Base-by-base conservation (phyloP, 306 rosid genomes). In the Prunus campanulata region DNA sequence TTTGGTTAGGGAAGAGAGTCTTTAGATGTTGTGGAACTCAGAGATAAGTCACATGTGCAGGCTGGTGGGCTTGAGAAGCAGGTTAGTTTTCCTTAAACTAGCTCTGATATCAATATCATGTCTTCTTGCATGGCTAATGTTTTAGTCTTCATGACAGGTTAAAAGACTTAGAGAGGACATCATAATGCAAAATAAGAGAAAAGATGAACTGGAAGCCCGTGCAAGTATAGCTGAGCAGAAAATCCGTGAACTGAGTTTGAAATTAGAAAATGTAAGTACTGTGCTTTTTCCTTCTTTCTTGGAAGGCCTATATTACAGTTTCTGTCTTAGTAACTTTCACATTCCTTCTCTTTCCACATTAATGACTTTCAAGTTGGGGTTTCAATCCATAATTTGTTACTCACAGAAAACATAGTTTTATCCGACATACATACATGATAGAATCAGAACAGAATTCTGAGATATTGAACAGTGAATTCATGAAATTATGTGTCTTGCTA, bases 121-220 rank as follows among this genome's bases (percentile, higher is more conserved):
- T 32, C 49, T 27, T 70, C 67, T 50, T 62, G 44, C 61, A 25
- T 51, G 46, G 15, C 25, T 62, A 27, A 32, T 19, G n/a, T 68
- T 39, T 57, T 54, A 16, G 60, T 56, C 59, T 57, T 49, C 44
- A 27, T 65, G 74, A 19, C 61, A 81, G 85, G 76, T 81, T 69
- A 73, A 48, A 16, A 75, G 61, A 79, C 52, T 78, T 62, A 65
- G 52, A 52, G 74, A 62, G 52, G 76, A 80, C 16, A 68, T 84
- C 18, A 30, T 56, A 51, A 66, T 65, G 56, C 78, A 78, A 52
- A 66, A 73, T 52, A 16, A 8, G 75, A 73, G 22, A 64, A 77
- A 71, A 65, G 61, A 77, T 72, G 77, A 49, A 74, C 74, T 74
- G 56, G 83, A 75, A 70, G 70, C 73, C 67, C 77, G 62, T 22